phyloP scores from a whole-genome alignment of 495 filamentous ascomycete genomes.

The Talaromyces trachyspermus region DNA sequence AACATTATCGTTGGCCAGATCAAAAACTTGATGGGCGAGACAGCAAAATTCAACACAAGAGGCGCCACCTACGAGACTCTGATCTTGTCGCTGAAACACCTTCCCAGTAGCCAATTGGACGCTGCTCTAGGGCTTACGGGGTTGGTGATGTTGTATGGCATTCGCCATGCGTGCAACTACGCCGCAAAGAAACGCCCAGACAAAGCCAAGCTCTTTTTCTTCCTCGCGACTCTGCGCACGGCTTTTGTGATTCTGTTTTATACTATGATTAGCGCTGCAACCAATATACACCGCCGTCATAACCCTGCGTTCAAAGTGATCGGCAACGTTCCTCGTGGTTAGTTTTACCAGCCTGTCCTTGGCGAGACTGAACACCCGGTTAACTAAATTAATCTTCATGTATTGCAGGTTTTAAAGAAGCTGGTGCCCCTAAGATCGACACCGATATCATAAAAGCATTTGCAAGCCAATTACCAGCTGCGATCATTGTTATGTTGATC shows the following conservation, averaged over 20 bases:
- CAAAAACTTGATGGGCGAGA: constrained; percentile 76
- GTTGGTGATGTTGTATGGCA: constrained; percentile 72
- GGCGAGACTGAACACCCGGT: not conserved
- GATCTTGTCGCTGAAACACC: constrained; percentile 77
- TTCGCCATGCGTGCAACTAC: constrained; percentile 61
- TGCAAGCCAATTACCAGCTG: constrained; percentile 58
- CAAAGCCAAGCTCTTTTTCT: constrained; percentile 76
- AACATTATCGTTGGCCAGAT: constrained; percentile 89
- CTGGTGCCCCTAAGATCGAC: constrained; percentile 67
- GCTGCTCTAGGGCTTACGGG: constrained; percentile 88
- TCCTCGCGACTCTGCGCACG: constrained; percentile 78
- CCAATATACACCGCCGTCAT: constrained; percentile 53
- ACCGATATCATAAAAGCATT: constrained; percentile 55
- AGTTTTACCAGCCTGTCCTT: not conserved
- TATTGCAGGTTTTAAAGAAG: constrained; percentile 63
- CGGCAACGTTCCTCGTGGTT: constrained; percentile 68
- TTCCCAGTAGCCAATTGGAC: constrained; percentile 61
- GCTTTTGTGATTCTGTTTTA: constrained; percentile 91
- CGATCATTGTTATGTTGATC: constrained; percentile 89
- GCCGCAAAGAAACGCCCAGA: constrained; percentile 61
- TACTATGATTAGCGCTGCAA: constrained; percentile 82
- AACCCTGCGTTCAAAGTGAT: constrained; percentile 58
- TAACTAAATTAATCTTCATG: no score
- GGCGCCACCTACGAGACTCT: constrained; percentile 76
- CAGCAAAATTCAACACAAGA: constrained; percentile 59